Evolutionary conservation across 495 filamentous ascomycete species (phyloP), one percentile per base, ranked within the genome.

Genomic region (Xylaria palmicola): DNA sequence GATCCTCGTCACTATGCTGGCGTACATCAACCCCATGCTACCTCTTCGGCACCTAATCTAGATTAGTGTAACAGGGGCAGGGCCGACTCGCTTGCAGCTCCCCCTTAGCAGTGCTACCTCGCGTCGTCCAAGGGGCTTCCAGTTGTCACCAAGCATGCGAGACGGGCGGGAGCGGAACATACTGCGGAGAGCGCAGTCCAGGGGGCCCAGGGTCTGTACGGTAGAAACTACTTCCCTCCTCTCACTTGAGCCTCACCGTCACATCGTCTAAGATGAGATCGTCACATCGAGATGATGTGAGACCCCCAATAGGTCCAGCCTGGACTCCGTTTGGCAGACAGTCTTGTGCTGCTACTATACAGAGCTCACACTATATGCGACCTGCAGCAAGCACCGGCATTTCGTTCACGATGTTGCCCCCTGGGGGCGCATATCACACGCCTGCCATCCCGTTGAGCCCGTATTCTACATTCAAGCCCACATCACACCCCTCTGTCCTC

Each of bases 231-330:
- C 53, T 39, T 34, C 12, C 2, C 34, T 3, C 37, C n/a, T 27
- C 41, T 19, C 17, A 6, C 13, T 56, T 56, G 53, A 56, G 53
- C 53, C 53, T 56, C 53, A 56, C 26, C 13, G 53, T 56, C 22
- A 34, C 53, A 56, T 56, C 12, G 13, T 22, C 10, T 30, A 6
- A 19, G 40, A 44, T 56, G 36, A 39, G 40, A 3, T 56, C 39
- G 53, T 44, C 32, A 39, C 37, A 43, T 34, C 8, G 27, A 19
- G 27, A 34, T 56, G 26, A 44, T 44, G 37, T 44, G 53, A 43
- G 53, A 54, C 45, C 51, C 51, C 6, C 29, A 15, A 29, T 4
- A n/a, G 24, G 51, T 15, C 36, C 17, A 10, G 20, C 32, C 6
- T 32, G n/a, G 17, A 22, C 41, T 29, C 22, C 20, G 4, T 55